phyloP scores from a whole-genome alignment of 306 rosid species.

The Quercus suber region DNA sequence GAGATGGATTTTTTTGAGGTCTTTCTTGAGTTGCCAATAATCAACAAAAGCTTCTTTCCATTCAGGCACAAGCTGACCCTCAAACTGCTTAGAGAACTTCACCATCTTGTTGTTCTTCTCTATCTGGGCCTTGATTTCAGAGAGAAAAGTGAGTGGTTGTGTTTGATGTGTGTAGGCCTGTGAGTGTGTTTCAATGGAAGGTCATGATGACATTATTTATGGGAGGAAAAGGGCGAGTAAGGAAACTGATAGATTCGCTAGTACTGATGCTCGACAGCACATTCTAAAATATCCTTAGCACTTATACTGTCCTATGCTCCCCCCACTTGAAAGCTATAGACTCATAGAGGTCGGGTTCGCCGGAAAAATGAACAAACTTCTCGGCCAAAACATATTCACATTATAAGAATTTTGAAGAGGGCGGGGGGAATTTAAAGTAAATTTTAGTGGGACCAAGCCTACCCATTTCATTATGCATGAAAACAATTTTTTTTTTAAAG shows the following conservation, averaged over 20 bases:
- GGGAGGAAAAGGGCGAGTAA: slow-evolving; percentile 30
- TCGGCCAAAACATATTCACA: slow-evolving; percentile 34
- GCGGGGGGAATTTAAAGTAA: slow-evolving; percentile 49
- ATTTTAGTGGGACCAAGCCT: slow-evolving; percentile 27
- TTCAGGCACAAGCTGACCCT: slow-evolving; percentile 90
- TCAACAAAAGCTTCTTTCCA: slow-evolving; percentile 98
- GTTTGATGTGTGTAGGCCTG: slow-evolving; percentile 14
- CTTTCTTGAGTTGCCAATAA: slow-evolving; percentile 83
- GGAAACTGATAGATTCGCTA: slow-evolving; percentile 41
- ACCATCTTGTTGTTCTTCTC: slow-evolving; percentile 48
- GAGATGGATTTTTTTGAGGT: slow-evolving; percentile 62
- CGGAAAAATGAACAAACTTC: slow-evolving; percentile 53
- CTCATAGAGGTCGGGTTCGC: slow-evolving; percentile 36
- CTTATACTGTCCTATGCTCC: slow-evolving; percentile 61
- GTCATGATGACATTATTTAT: slow-evolving; percentile 62
- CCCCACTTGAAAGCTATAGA: slow-evolving; percentile 51
- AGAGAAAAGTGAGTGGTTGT: slow-evolving; percentile 16
- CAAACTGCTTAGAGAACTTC: slow-evolving; percentile 93
- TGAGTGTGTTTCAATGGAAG: slow-evolving; percentile 57
- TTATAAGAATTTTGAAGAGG: slow-evolving; percentile 55
- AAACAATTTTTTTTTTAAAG: not conserved
- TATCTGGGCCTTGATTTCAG: slow-evolving; percentile 10
- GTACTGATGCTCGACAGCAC: slow-evolving; percentile 88
- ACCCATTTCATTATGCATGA: slow-evolving; percentile 13
- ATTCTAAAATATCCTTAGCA: slow-evolving; percentile 85